Conservation (phyloP, 176 grass and related monocot genomes). For the Alopecurus myosuroides region DNA sequence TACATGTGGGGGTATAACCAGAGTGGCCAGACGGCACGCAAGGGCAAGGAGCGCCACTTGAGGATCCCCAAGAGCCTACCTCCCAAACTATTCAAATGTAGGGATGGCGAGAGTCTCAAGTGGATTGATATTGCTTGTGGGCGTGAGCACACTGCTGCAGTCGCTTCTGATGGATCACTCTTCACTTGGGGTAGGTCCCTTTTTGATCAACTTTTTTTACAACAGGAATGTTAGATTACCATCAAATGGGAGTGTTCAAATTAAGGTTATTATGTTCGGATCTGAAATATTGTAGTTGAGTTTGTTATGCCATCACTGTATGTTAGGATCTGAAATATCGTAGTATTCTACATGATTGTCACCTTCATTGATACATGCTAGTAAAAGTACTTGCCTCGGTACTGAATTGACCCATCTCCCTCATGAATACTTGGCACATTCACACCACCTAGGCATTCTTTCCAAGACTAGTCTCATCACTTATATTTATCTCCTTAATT, state of each 20-base stretch:
- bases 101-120: slow-evolving; percentile 36
- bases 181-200: slow-evolving; percentile 77
- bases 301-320: too few species aligned
- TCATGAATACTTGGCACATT: neutral
- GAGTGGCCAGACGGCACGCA: slow-evolving; percentile 81
- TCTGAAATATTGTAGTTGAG: neutral
- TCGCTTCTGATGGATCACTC: slow-evolving; percentile 77
- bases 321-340: neutral
- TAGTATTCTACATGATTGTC: neutral
- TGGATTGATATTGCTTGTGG: slow-evolving; percentile 92
- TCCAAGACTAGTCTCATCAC: neutral
- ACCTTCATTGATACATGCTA: neutral
- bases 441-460: neutral
- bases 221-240: neutral
- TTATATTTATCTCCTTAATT: slow-evolving; percentile 1
- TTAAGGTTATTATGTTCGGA: neutral
- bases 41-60: slow-evolving; percentile 60
- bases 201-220: neutral
- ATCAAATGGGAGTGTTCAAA: neutral
- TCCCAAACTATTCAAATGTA: slow-evolving; percentile 58
- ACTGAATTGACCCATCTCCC: neutral
- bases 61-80: slow-evolving; percentile 88
- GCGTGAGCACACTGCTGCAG: slow-evolving; percentile 81
- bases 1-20: slow-evolving; percentile 97
- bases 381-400: neutral